A percentile compares a stretch with the other conserved stretches of the same genome.
These are phyloP conservation scores for Globisporangium orthogonon DNA, from an alignment of 352 stramenopile genomes.

Conservation along the genomic window DNA sequence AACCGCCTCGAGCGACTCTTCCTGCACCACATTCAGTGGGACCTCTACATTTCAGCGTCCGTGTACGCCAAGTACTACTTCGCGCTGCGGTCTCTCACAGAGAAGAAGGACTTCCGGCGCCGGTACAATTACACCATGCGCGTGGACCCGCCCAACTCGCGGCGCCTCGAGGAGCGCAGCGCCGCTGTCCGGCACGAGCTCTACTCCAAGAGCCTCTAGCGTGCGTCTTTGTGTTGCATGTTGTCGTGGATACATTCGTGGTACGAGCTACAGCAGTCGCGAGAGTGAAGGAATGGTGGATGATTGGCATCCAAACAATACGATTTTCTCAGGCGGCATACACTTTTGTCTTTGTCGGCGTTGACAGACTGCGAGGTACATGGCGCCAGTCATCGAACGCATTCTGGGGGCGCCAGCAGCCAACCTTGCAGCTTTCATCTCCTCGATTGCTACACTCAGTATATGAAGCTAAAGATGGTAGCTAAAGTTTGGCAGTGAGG, in stretches of 20 bases:
- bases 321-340: too few species aligned
- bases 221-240: not conserved
- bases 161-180: constrained; percentile 78
- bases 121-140: constrained; percentile 89
- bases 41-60: constrained; percentile 95
- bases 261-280: not conserved
- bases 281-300: not conserved
- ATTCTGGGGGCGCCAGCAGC: not conserved
- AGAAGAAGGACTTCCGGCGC: constrained; percentile 88
- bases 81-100: constrained; percentile 89
- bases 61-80: constrained; percentile 99
- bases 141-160: constrained; percentile 81
- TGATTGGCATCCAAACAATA: too few species aligned
- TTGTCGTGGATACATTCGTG: not conserved
- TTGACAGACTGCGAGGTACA: too few species aligned
- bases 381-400: not conserved
- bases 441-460: not conserved
- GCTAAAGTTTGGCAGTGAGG: too few species aligned
- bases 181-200: constrained; percentile 76
- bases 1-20: constrained; percentile 96
- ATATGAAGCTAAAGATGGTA: not conserved
- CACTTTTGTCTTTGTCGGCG: too few species aligned
- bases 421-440: not conserved
- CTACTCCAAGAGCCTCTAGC: constrained; percentile 81
- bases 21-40: constrained; percentile 96